Evolutionary conservation across 1,139 yeast genomes (phyloP), one percentile per base, ranked within the genome.

Genomic region (Debaryomyces robertsiae): DNA sequence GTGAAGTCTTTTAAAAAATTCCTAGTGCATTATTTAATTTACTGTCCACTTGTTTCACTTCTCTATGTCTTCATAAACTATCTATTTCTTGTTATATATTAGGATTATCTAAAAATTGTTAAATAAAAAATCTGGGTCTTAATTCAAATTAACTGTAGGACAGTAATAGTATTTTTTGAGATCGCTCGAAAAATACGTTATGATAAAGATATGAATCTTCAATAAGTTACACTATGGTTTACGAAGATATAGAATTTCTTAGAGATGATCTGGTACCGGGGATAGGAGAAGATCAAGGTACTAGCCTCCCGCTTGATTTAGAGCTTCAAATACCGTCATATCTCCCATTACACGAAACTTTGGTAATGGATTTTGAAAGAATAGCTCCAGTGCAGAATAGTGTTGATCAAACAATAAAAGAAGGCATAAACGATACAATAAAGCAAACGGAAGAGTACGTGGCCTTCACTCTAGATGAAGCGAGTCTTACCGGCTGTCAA

Each of bases 1-100:
- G 98, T 77, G 97, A 91, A 60, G 91, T 81, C 46, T 82, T 64
- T 55, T 79, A 75, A 55, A 38, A 32, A 40, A n/a, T 25, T 9
- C 24, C 14, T 11, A 13, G 17, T 9, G 25, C 13, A 15, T 31
- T 30, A 23, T 13, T 16, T 30, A 39, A 41, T 39, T 38, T 22
- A 32, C 18, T n/a, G 10, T 22, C 25, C 27, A 19, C 25, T 29
- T 24, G 17, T 25, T 33, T 33, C 40, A 42, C 36, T 42, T 42
- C 43, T 40, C 27, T 32, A 30, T 24, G 25, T 30, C 18, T 36
- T 22, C 16, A 16, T 30, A 13, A 18, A 33, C 7, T 19, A 19
- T 7, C 7, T 19, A 19, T 19, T 19, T 19, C 22, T 7, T 19
- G 22, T 19, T 19, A 19, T 19, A 19, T 19, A 19, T 19, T 19